Conservation (phyloP, 1,284 basidiomycete genomes). For the Inonotus hispidus region DNA sequence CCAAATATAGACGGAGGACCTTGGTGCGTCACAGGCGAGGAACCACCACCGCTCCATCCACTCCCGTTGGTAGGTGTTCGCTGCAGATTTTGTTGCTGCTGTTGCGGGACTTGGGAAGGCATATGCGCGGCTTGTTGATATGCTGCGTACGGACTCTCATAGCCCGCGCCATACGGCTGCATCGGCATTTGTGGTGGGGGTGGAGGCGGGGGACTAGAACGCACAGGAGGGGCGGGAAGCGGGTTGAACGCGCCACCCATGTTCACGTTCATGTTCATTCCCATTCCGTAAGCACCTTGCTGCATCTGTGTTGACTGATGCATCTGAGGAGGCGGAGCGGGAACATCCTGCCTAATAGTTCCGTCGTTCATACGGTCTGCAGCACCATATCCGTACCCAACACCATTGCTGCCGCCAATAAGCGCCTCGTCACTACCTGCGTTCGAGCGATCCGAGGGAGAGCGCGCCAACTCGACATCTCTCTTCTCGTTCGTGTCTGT, state of each 20-base stretch:
- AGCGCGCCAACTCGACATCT: background rate
- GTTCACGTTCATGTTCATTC: no score
- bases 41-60: background rate
- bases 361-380: constrained; percentile 4
- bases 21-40: background rate
- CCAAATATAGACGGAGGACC: constrained; percentile 7
- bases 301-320: background rate
- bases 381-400: background rate
- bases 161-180: background rate
- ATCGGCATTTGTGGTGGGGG: background rate
- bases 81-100: background rate
- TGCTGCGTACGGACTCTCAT: constrained; percentile 7
- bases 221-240: background rate
- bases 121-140: constrained; percentile 2
- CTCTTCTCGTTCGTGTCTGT: constrained; percentile 1
- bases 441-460: constrained; percentile 9
- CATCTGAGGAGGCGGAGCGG: background rate
- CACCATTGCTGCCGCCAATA: background rate
- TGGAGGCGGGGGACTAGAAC: background rate
- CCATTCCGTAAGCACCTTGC: background rate
- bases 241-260: background rate
- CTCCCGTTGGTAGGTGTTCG: background rate
- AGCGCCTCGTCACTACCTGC: constrained; percentile 9
- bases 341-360: background rate
- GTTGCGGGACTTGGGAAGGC: background rate